Evolutionary conservation across 139 green algal genomes (phyloP).

Genomic region (Gonium pectorale): DNA sequence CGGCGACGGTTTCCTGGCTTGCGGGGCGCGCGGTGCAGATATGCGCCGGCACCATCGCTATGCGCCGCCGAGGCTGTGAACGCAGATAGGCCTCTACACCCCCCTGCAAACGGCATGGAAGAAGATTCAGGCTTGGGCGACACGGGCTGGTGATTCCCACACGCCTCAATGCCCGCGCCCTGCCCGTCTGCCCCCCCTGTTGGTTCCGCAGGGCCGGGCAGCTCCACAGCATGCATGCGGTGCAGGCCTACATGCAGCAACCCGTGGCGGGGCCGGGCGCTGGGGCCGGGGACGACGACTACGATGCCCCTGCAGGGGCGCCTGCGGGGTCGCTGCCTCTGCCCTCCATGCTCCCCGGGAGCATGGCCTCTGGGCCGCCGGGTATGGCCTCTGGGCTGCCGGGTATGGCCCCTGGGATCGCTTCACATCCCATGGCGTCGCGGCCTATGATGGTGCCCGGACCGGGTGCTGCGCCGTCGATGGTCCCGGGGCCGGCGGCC

Average conservation of each 20-base stretch:
- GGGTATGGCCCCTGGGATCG: neutral
- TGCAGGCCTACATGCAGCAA: conserved; percentile 35
- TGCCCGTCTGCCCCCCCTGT: neutral
- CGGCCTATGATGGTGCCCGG: neutral
- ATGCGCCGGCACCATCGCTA: too few species aligned
- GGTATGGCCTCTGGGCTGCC: neutral
- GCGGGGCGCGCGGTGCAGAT: too few species aligned
- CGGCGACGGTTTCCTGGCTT: too few species aligned
- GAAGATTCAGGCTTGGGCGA: too few species aligned
- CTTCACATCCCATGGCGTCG: neutral
- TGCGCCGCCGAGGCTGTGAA: too few species aligned
- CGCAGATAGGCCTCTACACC: too few species aligned
- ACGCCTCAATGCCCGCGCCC: neutral
- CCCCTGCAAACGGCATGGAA: too few species aligned
- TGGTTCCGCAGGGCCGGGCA: neutral
- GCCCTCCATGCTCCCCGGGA: too few species aligned
- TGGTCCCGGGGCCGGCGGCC: neutral
- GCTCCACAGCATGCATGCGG: neutral
- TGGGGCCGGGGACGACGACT: conserved; percentile 19
- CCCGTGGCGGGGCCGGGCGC: neutral
- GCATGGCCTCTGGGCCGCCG: neutral
- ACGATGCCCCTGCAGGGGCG: neutral
- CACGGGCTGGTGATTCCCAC: too few species aligned
- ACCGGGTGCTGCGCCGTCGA: neutral
- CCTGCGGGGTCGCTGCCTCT: neutral